These are phyloP conservation scores for Ambrosia hybrid DNA, from an alignment of 140 eudicot species.

Conservation along the genomic window DNA sequence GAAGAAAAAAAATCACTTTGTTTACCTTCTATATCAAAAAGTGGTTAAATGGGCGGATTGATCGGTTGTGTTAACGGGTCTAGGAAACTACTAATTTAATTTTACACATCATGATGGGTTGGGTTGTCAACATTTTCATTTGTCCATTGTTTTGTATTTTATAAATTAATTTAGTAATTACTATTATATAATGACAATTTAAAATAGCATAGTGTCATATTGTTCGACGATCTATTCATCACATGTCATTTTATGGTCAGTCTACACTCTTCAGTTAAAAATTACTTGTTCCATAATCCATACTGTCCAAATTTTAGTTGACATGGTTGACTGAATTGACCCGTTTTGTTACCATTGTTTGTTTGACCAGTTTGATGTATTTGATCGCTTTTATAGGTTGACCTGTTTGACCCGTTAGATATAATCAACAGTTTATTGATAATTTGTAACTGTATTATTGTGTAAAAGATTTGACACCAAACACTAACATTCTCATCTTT, in stretches of 20 bases:
- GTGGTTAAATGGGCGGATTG: not conserved
- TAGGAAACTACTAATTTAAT: not conserved
- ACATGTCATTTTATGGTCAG: not conserved
- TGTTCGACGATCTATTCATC: not conserved
- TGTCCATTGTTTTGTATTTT: not conserved
- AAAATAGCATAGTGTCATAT: not conserved
- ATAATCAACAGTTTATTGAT: not conserved
- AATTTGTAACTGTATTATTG: not conserved
- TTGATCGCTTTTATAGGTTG: not conserved
- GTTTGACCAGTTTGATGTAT: too few relatives aligned
- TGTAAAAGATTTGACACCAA: not conserved
- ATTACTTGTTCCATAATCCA: not conserved
- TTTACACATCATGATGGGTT: not conserved
- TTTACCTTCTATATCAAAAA: not conserved
- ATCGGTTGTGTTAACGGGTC: not conserved
- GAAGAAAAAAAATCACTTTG: not conserved
- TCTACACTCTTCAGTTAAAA: not conserved
- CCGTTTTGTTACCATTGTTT: not conserved
- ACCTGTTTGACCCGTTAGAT: not conserved
- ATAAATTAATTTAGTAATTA: not conserved
- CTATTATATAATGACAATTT: not conserved
- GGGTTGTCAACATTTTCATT: not conserved
- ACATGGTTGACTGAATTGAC: not conserved
- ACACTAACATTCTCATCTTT: constrained; percentile 2
- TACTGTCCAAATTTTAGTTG: not conserved